A percentile compares a stretch with the other conserved stretches of the same genome.
phyloP scores from a whole-genome alignment of 352 stramenopile genomes.

The Aphanomyces cochlioides region DNA sequence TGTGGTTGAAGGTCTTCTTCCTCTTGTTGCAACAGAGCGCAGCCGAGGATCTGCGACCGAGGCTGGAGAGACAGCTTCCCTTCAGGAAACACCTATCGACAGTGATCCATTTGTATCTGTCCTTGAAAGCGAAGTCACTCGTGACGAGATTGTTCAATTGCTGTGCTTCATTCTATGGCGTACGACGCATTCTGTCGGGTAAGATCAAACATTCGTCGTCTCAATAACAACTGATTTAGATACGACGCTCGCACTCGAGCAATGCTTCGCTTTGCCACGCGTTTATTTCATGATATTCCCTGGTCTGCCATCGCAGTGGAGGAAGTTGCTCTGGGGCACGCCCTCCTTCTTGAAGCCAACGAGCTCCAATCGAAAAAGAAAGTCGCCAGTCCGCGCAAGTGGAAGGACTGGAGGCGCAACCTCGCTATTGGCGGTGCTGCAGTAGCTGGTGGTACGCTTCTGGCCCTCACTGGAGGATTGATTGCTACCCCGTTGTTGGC shows the following conservation, averaged over 20 bases:
- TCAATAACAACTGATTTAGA: not conserved
- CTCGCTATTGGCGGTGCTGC: conserved; percentile 61
- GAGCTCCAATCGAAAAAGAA: conserved; percentile 66
- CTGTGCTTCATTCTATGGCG: conserved; percentile 80
- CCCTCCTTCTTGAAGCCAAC: conserved; percentile 66
- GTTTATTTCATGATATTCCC: conserved; percentile 45
- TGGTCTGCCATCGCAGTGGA: conserved; percentile 65
- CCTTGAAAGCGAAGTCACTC: conserved; percentile 37
- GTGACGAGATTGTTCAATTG: conserved; percentile 32
- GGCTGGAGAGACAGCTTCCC: conserved; percentile 25
- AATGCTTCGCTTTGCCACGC: conserved; percentile 47
- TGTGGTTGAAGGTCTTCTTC: conserved; percentile 64
- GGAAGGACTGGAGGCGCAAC: conserved; percentile 82
- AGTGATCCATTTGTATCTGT: conserved; percentile 59
- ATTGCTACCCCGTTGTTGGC: conserved; percentile 55
- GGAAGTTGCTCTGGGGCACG: conserved; percentile 61
- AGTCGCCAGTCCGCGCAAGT: conserved; percentile 44
- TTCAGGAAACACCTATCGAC: conserved; percentile 42
- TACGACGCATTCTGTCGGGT: conserved; percentile 67
- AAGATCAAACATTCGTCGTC: conserved; percentile 28
- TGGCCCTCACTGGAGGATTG: conserved; percentile 69
- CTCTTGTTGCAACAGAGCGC: conserved; percentile 48
- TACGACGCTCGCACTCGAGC: conserved; percentile 56
- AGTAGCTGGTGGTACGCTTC: conserved; percentile 61
- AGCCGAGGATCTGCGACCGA: conserved; percentile 34